phyloP scores from a whole-genome alignment of 495 filamentous ascomycete genomes.

The Penicillium maclennaniae region DNA sequence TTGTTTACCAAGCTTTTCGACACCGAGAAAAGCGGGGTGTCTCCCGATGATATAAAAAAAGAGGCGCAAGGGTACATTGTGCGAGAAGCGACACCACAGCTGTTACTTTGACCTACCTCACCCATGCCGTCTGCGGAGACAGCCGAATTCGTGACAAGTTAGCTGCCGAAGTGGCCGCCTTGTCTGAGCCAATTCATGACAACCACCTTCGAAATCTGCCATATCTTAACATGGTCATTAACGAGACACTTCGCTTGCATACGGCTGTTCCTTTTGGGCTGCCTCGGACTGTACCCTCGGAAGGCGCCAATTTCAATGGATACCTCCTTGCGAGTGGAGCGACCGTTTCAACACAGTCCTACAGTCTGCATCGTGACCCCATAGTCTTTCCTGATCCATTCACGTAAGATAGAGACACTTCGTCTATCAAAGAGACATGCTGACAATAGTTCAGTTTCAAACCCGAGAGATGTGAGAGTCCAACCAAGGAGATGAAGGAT shows the following conservation, averaged over 20 bases:
- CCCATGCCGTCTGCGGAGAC: constrained; percentile 30
- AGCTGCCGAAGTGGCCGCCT: constrained; percentile 34
- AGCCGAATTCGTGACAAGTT: constrained; percentile 34
- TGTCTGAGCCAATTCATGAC: constrained; percentile 34
- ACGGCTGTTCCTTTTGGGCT: constrained; percentile 45
- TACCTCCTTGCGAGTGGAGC: constrained; percentile 28
- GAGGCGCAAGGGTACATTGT: constrained; percentile 48
- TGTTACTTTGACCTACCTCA: constrained; percentile 39
- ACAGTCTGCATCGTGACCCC: constrained; percentile 41
- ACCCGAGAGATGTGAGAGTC: constrained; percentile 39
- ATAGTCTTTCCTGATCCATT: constrained; percentile 27
- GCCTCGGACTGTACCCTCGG: constrained; percentile 33
- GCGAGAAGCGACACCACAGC: constrained; percentile 52
- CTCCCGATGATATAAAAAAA: constrained; percentile 33
- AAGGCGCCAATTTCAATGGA: constrained; percentile 26
- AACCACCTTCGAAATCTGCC: constrained; percentile 37
- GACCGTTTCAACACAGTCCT: constrained; percentile 38
- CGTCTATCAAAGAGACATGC: neutral
- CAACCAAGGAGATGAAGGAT: constrained; percentile 50
- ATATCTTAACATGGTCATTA: constrained; percentile 37
- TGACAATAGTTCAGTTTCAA: constrained; percentile 29
- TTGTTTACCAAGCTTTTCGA: constrained; percentile 48
- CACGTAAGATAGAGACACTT: constrained; percentile 5
- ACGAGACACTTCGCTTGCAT: constrained; percentile 53
- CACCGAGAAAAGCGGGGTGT: constrained; percentile 33